phyloP scores from a whole-genome alignment of 2,329 filamentous ascomycete genomes.

The Nothophoma quercina region DNA sequence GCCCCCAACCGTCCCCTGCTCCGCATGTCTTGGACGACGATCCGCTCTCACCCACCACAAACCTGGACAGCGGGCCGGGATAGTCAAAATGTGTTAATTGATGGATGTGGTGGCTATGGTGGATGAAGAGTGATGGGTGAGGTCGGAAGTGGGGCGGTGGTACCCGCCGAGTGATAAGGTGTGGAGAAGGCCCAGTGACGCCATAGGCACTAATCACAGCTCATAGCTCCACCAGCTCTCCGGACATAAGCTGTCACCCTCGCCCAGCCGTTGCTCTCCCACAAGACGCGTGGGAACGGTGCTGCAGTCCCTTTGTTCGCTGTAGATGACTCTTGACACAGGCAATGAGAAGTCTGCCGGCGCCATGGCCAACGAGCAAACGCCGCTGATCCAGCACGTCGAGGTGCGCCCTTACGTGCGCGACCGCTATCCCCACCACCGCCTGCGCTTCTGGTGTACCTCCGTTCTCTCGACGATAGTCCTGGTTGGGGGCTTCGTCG shows the following conservation, averaged over 20 bases:
- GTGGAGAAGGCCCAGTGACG: conserved; percentile 12
- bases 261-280: background rate
- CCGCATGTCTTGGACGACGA: no score
- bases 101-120: background rate
- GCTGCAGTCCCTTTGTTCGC: background rate
- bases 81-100: background rate
- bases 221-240: conserved; percentile 9
- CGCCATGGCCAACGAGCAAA: conserved; percentile 64
- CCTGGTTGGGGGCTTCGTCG: conserved; percentile 47
- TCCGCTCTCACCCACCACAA: no score
- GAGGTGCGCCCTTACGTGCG: conserved; percentile 59
- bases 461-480: conserved; percentile 56
- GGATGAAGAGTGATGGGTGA: background rate
- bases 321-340: conserved; percentile 24
- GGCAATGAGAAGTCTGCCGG: conserved; percentile 36
- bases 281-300: background rate
- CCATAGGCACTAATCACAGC: conserved; percentile 6
- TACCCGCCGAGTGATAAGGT: conserved; percentile 3
- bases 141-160: background rate
- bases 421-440: conserved; percentile 62
- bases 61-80: no score
- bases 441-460: conserved; percentile 71
- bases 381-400: conserved; percentile 72
- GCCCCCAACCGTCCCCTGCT: no score
- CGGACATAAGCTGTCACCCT: conserved; percentile 13